These are phyloP conservation scores for Populus trichocarpa DNA, from an alignment of 441 rosid species.

Conservation along the genomic window DNA sequence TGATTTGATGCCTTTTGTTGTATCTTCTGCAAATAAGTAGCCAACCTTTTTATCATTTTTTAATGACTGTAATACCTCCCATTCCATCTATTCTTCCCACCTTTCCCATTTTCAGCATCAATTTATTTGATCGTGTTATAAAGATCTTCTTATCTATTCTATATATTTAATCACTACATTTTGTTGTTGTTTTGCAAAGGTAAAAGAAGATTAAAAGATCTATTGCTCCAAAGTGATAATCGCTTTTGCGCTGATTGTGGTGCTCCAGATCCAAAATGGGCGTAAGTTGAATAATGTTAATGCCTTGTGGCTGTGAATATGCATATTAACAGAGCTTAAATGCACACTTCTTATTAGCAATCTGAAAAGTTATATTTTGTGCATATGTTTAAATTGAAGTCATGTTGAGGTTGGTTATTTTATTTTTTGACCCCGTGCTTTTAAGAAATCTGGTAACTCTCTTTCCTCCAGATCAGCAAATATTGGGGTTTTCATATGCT, in stretches of 20 bases:
- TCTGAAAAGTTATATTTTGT: not conserved
- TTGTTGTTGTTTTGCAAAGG: constrained; percentile 36
- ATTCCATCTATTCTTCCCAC: not conserved
- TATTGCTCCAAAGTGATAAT: constrained; percentile 73
- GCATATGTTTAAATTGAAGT: not conserved
- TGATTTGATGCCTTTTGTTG: not conserved
- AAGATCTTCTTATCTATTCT: not conserved
- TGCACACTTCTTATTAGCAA: not conserved
- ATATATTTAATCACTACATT: not conserved
- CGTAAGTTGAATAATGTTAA: constrained; percentile 52
- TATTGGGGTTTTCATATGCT: constrained; percentile 94
- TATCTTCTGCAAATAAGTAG: not conserved
- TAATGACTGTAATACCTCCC: not conserved
- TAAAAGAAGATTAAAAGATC: constrained; percentile 70
- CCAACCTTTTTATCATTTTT: not conserved
- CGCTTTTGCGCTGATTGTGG: constrained; percentile 90
- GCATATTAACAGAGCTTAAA: not conserved
- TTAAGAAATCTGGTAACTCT: constrained; percentile 3
- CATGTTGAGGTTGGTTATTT: not conserved
- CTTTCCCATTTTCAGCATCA: not conserved
- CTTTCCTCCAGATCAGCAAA: constrained; percentile 77
- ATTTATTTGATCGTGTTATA: not conserved
- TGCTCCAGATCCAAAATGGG: constrained; percentile 98
- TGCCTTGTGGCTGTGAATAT: constrained; percentile 11
- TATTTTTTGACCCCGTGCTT: not conserved